Conservation (phyloP, 2,329 filamentous ascomycete species). For the Claviceps arundinis region DNA sequence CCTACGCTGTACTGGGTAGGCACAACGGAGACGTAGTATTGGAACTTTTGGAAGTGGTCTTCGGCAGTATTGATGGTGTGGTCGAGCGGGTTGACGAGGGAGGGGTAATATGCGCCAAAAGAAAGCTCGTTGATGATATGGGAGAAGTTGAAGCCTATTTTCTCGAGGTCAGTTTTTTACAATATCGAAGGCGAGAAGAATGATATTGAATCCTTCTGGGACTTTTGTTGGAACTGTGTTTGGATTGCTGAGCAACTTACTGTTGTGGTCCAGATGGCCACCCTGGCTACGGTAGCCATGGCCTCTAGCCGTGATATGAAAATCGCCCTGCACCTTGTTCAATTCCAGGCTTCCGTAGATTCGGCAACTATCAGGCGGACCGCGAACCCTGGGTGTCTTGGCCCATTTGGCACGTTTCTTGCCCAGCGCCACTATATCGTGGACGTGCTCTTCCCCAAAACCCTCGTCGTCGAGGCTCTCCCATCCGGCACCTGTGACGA, state of each 20-base stretch:
- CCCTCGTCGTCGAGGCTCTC: conserved; percentile 48
- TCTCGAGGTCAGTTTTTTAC: not conserved
- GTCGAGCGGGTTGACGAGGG: conserved; percentile 86
- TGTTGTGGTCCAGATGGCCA: conserved; percentile 62
- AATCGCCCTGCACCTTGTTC: conserved; percentile 96
- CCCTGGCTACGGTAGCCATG: conserved; percentile 85
- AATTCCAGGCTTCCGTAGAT: conserved; percentile 82
- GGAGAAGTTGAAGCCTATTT: conserved; percentile 84
- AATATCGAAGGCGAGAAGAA: too few species aligned
- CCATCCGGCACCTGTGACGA: conserved; percentile 45
- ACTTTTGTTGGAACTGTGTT: too few species aligned
- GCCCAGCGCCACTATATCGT: conserved; percentile 70
- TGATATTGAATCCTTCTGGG: too few species aligned
- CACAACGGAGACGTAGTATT: conserved; percentile 93
- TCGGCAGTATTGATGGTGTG: conserved; percentile 68
- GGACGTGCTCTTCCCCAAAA: conserved; percentile 70
- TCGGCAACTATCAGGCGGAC: conserved; percentile 60
- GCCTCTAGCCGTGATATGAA: conserved; percentile 89
- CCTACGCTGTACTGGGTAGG: conserved; percentile 79
- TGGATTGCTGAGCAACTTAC: conserved; percentile 35
- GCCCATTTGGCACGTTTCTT: conserved; percentile 51
- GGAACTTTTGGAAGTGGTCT: conserved; percentile 82
- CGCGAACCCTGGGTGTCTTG: conserved; percentile 60
- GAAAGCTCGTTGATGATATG: conserved; percentile 93
- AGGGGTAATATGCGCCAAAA: conserved; percentile 93